Evolutionary conservation across 2,329 filamentous ascomycete genomes (phyloP).

Genomic region (Fusarium sp.): DNA sequence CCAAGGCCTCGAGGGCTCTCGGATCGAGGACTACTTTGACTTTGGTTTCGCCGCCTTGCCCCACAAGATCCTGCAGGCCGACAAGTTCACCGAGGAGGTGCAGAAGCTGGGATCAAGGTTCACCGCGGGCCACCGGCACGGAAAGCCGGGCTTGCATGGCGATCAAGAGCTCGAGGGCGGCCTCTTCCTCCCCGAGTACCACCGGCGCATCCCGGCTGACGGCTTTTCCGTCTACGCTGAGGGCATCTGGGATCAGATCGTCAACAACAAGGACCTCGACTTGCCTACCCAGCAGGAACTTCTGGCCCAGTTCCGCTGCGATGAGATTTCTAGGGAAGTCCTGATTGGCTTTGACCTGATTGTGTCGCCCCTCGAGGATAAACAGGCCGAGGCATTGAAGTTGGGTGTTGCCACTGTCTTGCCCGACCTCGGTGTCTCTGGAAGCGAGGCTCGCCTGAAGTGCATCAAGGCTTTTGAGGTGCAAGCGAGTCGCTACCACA

Average conservation of each 20-base stretch:
- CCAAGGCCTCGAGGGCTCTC: conserved; percentile 84
- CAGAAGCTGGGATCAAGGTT: conserved; percentile 85
- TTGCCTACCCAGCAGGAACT: conserved; percentile 97
- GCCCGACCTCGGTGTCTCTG: conserved; percentile 77
- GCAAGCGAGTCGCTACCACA: conserved; percentile 95
- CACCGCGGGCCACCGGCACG: conserved; percentile 80
- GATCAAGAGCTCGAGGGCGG: conserved; percentile 83
- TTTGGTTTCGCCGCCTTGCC: conserved; percentile 96
- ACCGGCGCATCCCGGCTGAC: conserved; percentile 94
- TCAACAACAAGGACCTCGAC: conserved; percentile 98
- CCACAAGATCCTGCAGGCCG: conserved; percentile 95
- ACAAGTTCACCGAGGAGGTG: conserved; percentile 87
- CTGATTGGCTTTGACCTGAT: conserved; percentile 83
- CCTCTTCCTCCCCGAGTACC: conserved; percentile 93
- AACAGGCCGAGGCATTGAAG: conserved; percentile 80
- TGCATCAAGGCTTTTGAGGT: conserved; percentile 87
- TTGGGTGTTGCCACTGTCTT: conserved; percentile 81
- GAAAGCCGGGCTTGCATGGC: conserved; percentile 69
- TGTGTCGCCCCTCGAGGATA: conserved; percentile 87
- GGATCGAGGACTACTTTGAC: conserved; percentile 97
- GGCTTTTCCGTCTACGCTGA: conserved; percentile 96
- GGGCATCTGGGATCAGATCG: conserved; percentile 98
- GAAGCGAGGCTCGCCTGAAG: conserved; percentile 77
- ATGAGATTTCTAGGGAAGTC: conserved; percentile 94
- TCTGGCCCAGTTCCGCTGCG: conserved; percentile 95